A percentile compares a stretch with the other conserved stretches of the same genome.
These are phyloP conservation scores for Lycium ferocissimum DNA, from an alignment of 257 asterid genomes.

Conservation along the genomic window DNA sequence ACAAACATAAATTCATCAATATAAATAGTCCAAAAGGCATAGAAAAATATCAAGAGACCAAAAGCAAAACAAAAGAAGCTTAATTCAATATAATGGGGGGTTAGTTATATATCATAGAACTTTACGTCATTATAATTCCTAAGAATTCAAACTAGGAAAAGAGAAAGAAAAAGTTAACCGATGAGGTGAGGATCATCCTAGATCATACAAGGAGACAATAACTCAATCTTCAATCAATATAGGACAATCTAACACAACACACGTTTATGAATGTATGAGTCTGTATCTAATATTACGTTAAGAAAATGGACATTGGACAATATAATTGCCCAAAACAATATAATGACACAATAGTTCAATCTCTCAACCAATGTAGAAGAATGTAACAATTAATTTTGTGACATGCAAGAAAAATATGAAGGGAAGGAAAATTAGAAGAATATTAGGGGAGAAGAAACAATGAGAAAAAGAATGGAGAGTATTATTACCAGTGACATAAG, in stretches of 20 bases:
- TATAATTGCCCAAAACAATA: too few species aligned
- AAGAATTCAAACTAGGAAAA: neutral
- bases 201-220: neutral
- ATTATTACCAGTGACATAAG: conserved; percentile 26
- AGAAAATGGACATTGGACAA: neutral
- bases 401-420: neutral
- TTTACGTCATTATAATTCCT: neutral
- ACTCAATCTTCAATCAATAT: neutral
- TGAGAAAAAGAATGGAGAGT: neutral
- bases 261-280: neutral
- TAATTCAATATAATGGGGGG: too few species aligned
- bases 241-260: neutral
- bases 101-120: too few species aligned
- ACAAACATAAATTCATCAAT: neutral
- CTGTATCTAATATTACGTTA: neutral
- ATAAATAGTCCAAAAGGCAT: neutral
- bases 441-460: neutral
- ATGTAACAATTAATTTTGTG: neutral
- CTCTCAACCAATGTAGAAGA: neutral
- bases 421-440: neutral
- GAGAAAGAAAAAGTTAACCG: neutral
- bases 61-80: neutral
- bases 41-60: neutral
- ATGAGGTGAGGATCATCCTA: neutral
- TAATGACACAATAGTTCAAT: neutral